Evolutionary conservation across 345 rosid genomes (phyloP).

Genomic region (Eucalyptus camaldulensis): DNA sequence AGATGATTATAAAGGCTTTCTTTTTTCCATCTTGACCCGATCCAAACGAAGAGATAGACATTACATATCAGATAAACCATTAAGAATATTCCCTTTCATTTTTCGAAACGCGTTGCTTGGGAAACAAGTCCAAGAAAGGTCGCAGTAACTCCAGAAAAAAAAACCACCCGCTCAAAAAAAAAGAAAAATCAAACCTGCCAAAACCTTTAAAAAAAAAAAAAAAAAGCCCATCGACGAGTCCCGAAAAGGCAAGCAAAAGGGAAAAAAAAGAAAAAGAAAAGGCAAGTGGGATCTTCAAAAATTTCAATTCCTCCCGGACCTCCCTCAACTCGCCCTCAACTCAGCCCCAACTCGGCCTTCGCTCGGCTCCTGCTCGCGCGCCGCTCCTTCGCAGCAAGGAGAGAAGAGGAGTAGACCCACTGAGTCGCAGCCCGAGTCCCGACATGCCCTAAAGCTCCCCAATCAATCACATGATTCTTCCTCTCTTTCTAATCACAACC

Average conservation of each 20-base stretch:
- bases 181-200: background rate
- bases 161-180: background rate
- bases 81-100: background rate
- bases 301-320: background rate
- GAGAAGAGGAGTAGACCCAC: background rate
- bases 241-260: background rate
- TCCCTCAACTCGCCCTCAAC: background rate
- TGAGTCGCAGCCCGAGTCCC: background rate
- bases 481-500: background rate
- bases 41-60: background rate
- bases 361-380: background rate
- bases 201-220: background rate
- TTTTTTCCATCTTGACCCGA: background rate
- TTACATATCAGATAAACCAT: no score
- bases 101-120: background rate
- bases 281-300: no score
- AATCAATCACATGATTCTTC: background rate
- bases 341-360: background rate
- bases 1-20: background rate
- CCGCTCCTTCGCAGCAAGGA: background rate
- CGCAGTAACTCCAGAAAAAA: background rate
- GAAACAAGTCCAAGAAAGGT: background rate
- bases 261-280: accelerated
- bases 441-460: background rate
- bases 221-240: background rate